Evolutionary conservation across 805 yeast species (phyloP), one percentile per base, ranked within the genome.

Genomic region (Hanseniaspora pseudoguilliermondii): DNA sequence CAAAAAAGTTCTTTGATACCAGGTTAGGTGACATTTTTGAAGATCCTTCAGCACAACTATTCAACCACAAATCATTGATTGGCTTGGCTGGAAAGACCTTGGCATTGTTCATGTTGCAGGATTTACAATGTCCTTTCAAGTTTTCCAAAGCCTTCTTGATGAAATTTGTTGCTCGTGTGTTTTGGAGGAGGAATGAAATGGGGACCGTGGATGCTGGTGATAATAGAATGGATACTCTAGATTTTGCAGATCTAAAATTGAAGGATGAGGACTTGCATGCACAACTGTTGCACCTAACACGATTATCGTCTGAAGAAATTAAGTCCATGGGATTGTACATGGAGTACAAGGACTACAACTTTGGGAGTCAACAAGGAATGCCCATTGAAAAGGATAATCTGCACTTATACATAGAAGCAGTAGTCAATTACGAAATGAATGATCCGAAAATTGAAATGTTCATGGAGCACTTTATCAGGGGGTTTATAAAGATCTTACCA

Each of bases 371-470:
- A 0, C 71, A 76, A 1, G 54, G 69, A 0, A 71, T 72, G 0
- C 68, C 74, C n/a, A 95, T 91, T 0, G 79, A 75, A 1, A 69
- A 71, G 13, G 62, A 74, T 0, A 90, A 87, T 63, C 76, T 81
- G 38, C 69, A 88, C 42, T 82, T 83, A 58, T 93, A 87, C 63
- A 78, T 89, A 42, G 86, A 85, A 60, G 80, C 82, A 47, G 66
- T 90, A 11, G 84, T 97, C 7, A 81, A 84, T 61, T 90, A 81
- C 71, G 86, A 86, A 64, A 71, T 93, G 57, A 87, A 88, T 67
- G 71, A 84, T 23, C 68, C 74, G n/a, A 64, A 75, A 2, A 29
- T 49, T 15, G 91, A 83, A 62, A 77, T 86, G 0, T 71, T 72
- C 35, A 42, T 50, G 35, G 73, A 76, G 42, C 85, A 87, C 64